These are phyloP conservation scores for Hanseniaspora gamundiae DNA, from an alignment of 1,139 yeast species.

Conservation along the genomic window DNA sequence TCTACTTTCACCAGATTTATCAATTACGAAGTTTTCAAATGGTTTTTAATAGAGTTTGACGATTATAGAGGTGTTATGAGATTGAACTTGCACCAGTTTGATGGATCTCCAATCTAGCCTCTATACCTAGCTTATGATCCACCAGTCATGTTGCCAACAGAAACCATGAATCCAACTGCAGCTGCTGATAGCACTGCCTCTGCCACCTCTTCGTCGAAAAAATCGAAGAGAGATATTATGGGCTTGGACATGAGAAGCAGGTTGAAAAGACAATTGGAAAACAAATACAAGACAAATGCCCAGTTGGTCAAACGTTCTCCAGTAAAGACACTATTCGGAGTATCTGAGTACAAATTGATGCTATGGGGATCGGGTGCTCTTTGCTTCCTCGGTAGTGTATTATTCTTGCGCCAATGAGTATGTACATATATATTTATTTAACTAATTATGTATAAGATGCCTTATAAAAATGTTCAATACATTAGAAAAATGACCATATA, in stretches of 20 bases:
- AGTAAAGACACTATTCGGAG: not conserved
- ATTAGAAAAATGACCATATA: too few species aligned
- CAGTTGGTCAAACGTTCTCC: not conserved
- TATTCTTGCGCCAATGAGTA: not conserved
- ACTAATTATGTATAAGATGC: too few species aligned
- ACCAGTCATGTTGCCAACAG: slow-evolving; percentile 91
- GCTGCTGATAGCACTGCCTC: slow-evolving; percentile 30
- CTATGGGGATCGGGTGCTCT: not conserved
- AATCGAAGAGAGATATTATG: slow-evolving; percentile 10
- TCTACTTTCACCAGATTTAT: slow-evolving; percentile 62
- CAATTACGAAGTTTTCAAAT: slow-evolving; percentile 49
- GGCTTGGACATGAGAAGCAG: slow-evolving; percentile 29
- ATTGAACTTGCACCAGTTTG: slow-evolving; percentile 64
- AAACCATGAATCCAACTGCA: slow-evolving; percentile 76
- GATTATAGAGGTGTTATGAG: slow-evolving; percentile 73
- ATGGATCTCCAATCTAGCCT: slow-evolving; percentile 78
- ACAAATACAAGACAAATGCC: slow-evolving; percentile 71
- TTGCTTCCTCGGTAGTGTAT: not conserved
- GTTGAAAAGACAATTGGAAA: slow-evolving; percentile 65
- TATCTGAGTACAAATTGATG: not conserved
- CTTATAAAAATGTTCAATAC: too few species aligned
- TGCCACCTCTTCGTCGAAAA: slow-evolving; percentile 21
- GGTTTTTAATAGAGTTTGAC: slow-evolving; percentile 52
- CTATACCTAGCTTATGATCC: slow-evolving; percentile 85
- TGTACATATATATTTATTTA: too few species aligned